phyloP scores from a whole-genome alignment of 176 grass and related monocot species.

The Aegilops umbellulata region DNA sequence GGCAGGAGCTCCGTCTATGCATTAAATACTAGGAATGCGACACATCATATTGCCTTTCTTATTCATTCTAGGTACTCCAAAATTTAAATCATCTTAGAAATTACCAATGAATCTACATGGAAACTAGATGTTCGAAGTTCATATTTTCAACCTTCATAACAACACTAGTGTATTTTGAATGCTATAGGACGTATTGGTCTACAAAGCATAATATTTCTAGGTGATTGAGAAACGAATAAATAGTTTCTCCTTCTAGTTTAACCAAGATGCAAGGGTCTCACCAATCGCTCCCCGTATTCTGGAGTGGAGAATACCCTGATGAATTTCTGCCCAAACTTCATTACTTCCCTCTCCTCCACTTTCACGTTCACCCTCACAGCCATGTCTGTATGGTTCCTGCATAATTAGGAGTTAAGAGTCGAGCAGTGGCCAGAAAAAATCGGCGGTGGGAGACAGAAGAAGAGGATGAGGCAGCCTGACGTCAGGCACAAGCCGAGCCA shows the following conservation, averaged over 20 bases:
- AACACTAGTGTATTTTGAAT: not conserved
- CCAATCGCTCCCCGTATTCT: slow-evolving; percentile 28
- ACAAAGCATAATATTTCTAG: not conserved
- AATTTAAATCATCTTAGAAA: not conserved
- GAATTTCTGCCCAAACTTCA: not conserved
- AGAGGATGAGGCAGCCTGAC: too few species aligned
- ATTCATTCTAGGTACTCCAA: not conserved
- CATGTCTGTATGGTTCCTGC: too few species aligned
- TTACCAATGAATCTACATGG: not conserved
- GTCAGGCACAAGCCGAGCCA: too few species aligned
- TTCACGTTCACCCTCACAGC: too few species aligned
- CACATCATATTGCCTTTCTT: too few species aligned
- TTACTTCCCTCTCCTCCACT: too few species aligned
- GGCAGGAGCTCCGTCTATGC: too few species aligned
- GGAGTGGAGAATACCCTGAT: not conserved
- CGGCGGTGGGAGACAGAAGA: too few species aligned
- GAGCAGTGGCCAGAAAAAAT: too few species aligned
- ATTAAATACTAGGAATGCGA: too few species aligned
- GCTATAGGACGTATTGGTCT: not conserved
- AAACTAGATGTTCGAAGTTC: not conserved
- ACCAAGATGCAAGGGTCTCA: slow-evolving; percentile 1
- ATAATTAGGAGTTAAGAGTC: too few species aligned
- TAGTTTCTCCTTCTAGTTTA: not conserved
- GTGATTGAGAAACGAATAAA: not conserved
- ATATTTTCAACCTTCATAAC: not conserved